Conservation (phyloP, 208 protist species). For the Wallacemonas sp. region DNA sequence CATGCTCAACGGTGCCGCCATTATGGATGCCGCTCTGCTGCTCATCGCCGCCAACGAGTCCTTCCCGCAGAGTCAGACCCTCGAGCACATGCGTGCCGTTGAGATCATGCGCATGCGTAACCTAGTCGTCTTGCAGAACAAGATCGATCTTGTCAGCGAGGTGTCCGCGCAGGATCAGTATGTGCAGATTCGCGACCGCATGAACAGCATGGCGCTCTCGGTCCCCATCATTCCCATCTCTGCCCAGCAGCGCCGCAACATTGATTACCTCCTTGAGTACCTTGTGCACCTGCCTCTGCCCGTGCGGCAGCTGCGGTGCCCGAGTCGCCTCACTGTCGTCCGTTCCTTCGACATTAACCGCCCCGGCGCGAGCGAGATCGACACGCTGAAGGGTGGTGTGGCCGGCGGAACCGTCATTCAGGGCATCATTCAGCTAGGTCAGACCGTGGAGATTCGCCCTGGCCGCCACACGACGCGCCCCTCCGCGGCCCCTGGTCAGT, state of each 20-base stretch:
- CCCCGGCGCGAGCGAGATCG: slow-evolving; percentile 94
- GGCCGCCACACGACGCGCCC: slow-evolving; percentile 87
- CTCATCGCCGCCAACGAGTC: slow-evolving; percentile 99
- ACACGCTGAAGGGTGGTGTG: slow-evolving; percentile 97
- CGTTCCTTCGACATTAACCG: slow-evolving; percentile 99
- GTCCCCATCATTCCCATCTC: slow-evolving; percentile 99
- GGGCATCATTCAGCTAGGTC: slow-evolving; percentile 96
- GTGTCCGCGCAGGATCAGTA: slow-evolving; percentile 95
- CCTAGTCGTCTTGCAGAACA: slow-evolving; percentile 99
- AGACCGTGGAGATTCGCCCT: slow-evolving; percentile 99
- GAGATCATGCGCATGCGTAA: slow-evolving; percentile 99
- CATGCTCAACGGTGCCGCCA: slow-evolving; percentile 99
- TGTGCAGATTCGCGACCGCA: slow-evolving; percentile 91
- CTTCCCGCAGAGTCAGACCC: slow-evolving; percentile 97
- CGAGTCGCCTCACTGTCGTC: slow-evolving; percentile 98
- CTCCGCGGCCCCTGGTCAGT: slow-evolving; percentile 78
- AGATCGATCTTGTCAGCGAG: slow-evolving; percentile 99
- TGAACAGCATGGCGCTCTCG: slow-evolving; percentile 91
- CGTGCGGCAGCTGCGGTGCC: slow-evolving; percentile 91
- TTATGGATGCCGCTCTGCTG: slow-evolving; percentile 99
- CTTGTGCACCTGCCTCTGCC: slow-evolving; percentile 98
- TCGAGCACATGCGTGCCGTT: slow-evolving; percentile 94
- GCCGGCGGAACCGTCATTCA: slow-evolving; percentile 98
- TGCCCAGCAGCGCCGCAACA: slow-evolving; percentile 98
- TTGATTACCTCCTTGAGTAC: slow-evolving; percentile 98